Percentiles rank a stretch among this genome's conserved stretches.
phyloP scores from a whole-genome alignment of 108 stramenopile species.

The Skeletonema tropicum region DNA sequence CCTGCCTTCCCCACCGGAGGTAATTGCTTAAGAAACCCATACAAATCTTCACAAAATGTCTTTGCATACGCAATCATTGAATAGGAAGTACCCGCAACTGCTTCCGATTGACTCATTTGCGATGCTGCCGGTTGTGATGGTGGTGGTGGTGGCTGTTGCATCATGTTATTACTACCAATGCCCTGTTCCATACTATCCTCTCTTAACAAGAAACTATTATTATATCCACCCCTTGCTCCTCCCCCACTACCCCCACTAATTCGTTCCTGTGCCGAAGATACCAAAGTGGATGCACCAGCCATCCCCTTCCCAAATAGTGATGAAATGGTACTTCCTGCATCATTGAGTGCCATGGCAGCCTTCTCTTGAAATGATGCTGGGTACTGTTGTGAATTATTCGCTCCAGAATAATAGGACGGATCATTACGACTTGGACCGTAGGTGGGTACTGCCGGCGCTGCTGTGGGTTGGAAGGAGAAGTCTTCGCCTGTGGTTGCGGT shows the following conservation, averaged over 20 bases:
- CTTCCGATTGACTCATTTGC: background rate
- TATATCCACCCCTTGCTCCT: slow-evolving; percentile 21
- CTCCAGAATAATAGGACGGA: background rate
- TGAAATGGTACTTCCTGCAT: slow-evolving; percentile 2
- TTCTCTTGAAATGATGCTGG: slow-evolving; percentile 16
- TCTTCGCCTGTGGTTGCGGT: slow-evolving; percentile 19
- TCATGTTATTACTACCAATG: background rate
- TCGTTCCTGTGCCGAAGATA: slow-evolving; percentile 20
- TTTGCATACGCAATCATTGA: slow-evolving; percentile 39
- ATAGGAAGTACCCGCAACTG: slow-evolving; percentile 16
- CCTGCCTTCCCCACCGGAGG: slow-evolving; percentile 31
- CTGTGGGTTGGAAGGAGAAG: slow-evolving; percentile 8
- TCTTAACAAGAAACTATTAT: slow-evolving; percentile 32
- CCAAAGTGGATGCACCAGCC: slow-evolving; percentile 14
- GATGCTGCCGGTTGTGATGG: background rate
- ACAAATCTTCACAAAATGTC: slow-evolving; percentile 41
- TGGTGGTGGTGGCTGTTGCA: background rate
- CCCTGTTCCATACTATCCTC: slow-evolving; percentile 26
- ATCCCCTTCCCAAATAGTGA: slow-evolving; percentile 11
- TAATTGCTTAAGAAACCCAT: slow-evolving; percentile 27
- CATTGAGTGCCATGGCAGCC: slow-evolving; percentile 7
- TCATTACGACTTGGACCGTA: slow-evolving; percentile 31
- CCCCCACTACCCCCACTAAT: background rate
- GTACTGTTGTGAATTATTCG: slow-evolving; percentile 4
- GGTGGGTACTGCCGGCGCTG: slow-evolving; percentile 6